Percentiles rank a stretch among this genome's conserved stretches.
phyloP scores from a whole-genome alignment of 169 alveolate genomes.

The Amoebophrya sp. region DNA sequence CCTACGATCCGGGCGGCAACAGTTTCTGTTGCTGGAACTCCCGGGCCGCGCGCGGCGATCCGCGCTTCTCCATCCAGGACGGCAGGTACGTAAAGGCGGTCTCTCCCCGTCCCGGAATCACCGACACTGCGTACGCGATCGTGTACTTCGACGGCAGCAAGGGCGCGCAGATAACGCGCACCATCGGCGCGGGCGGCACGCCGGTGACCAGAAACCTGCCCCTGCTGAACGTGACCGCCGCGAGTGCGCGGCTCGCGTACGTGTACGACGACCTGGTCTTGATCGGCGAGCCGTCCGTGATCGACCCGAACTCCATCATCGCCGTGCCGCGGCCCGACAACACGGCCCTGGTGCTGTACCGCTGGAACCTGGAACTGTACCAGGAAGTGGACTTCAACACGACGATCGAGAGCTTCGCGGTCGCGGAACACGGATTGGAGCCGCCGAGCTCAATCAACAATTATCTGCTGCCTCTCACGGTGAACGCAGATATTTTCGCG shows the following conservation, averaged over 20 bases:
- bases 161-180: too few species aligned
- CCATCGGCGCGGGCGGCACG: too few species aligned
- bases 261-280: neutral
- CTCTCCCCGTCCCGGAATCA: neutral
- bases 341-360: neutral
- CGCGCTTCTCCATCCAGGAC: too few species aligned
- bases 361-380: neutral
- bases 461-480: neutral
- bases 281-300: neutral
- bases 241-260: neutral
- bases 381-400: neutral
- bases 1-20: neutral
- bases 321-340: neutral
- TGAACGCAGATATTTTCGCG: neutral
- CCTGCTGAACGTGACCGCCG: neutral
- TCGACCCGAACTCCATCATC: neutral
- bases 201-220: neutral
- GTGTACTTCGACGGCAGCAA: neutral
- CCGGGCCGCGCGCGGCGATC: neutral
- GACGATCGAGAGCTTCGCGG: neutral
- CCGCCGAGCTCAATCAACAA: neutral
- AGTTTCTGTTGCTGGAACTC: neutral
- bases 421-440: neutral
- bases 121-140: neutral
- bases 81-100: neutral